These are phyloP conservation scores for Poa annua DNA, from an alignment of 176 grass and related monocot genomes.

Conservation along the genomic window DNA sequence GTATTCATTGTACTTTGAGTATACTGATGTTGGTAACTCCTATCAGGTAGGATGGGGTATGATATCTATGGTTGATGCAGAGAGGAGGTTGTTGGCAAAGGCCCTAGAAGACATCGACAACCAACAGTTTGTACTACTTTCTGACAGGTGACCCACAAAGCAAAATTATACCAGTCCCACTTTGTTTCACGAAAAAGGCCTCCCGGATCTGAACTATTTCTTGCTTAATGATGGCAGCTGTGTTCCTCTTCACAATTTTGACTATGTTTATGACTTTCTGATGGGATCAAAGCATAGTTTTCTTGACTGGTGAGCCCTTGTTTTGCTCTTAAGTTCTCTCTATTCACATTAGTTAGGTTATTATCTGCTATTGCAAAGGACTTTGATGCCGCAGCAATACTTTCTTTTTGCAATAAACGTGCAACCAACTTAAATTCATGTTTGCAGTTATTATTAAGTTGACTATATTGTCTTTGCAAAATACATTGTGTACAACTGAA, in stretches of 20 bases:
- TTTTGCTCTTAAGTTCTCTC: constrained; percentile 34
- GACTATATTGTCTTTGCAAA: constrained; percentile 55
- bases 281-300: constrained; percentile 89
- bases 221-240: constrained; percentile 72
- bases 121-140: constrained; percentile 95
- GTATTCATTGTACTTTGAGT: neutral
- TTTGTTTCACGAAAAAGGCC: constrained; percentile 22
- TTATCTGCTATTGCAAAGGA: constrained; percentile 3
- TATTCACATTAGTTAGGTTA: neutral
- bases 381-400: neutral
- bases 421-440: neutral
- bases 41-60: constrained; percentile 86
- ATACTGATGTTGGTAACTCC: neutral
- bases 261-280: constrained; percentile 87
- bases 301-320: constrained; percentile 74
- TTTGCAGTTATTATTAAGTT: constrained; percentile 8
- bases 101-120: constrained; percentile 84
- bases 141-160: constrained; percentile 67
- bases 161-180: constrained; percentile 5
- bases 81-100: constrained; percentile 88
- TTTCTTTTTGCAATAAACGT: neutral
- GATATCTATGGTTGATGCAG: constrained; percentile 99
- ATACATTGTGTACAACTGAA: constrained; percentile 58
- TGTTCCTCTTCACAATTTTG: constrained; percentile 91
- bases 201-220: constrained; percentile 17